Evolutionary conservation across 371 early-diverging fungal genomes (phyloP).

Genomic region (Rhizomucor pusillus): DNA sequence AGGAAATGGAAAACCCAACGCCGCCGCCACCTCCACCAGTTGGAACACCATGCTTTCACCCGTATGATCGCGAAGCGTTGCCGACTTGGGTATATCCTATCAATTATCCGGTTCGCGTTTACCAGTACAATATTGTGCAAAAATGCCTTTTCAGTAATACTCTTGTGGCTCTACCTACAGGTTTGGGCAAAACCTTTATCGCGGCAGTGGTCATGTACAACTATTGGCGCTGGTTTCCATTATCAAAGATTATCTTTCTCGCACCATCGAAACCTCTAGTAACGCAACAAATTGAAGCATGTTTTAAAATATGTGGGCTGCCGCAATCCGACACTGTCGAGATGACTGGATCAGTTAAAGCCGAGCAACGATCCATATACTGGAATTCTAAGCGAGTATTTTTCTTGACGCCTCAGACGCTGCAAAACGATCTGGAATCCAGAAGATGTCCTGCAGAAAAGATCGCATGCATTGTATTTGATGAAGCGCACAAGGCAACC

Average conservation of each 20-base stretch:
- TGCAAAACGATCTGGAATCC: constrained; percentile 79
- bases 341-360: constrained; percentile 70
- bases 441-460: constrained; percentile 53
- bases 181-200: constrained; percentile 95
- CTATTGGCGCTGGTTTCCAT: constrained; percentile 93
- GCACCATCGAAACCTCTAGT: constrained; percentile 93
- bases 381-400: constrained; percentile 73
- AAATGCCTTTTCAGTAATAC: constrained; percentile 82
- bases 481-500: constrained; percentile 91
- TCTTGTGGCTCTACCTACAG: constrained; percentile 86
- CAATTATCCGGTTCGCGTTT: constrained; percentile 78
- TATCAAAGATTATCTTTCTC: constrained; percentile 87
- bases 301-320: constrained; percentile 68
- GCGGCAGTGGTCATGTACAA: constrained; percentile 96
- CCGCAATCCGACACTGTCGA: constrained; percentile 68
- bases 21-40: constrained; percentile 23
- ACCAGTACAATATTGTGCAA: constrained; percentile 86
- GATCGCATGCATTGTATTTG: constrained; percentile 78
- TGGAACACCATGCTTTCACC: constrained; percentile 35
- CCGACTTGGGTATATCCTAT: constrained; percentile 81
- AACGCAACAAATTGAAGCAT: constrained; percentile 88
- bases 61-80: constrained; percentile 50
- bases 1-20: constrained; percentile 7
- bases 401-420: constrained; percentile 88
- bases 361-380: constrained; percentile 47